phyloP scores from a whole-genome alignment of 2,329 filamentous ascomycete genomes.

The Microdochium bolleyi region DNA sequence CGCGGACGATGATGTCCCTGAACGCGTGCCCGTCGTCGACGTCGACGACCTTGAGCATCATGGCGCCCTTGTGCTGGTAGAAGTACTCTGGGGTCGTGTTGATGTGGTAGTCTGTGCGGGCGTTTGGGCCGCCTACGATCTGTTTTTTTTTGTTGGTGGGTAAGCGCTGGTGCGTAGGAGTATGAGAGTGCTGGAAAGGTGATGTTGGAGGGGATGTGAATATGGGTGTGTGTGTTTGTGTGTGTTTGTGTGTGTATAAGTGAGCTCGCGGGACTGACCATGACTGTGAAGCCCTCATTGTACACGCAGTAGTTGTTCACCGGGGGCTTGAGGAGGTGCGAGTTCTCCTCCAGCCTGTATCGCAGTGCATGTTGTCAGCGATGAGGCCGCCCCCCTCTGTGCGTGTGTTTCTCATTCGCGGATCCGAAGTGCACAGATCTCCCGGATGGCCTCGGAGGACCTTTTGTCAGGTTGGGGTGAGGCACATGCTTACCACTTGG shows the following conservation, averaged over 20 bases:
- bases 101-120: slow-evolving; percentile 96
- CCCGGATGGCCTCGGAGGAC: too few species aligned
- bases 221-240: not conserved
- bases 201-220: not conserved
- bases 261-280: slow-evolving; percentile 54
- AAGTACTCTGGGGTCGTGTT: slow-evolving; percentile 96
- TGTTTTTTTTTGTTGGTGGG: slow-evolving; percentile 16
- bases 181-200: too few species aligned
- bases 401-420: too few species aligned
- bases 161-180: too few species aligned
- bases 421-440: too few species aligned
- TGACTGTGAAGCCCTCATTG: slow-evolving; percentile 73
- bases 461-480: too few species aligned
- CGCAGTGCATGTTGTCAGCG: too few species aligned
- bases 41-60: slow-evolving; percentile 90
- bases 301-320: slow-evolving; percentile 98
- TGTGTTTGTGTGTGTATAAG: too few species aligned
- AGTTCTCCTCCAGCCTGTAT: slow-evolving; percentile 85
- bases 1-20: slow-evolving; percentile 79
- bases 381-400: too few species aligned
- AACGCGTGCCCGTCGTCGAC: slow-evolving; percentile 41
- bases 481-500: slow-evolving; percentile 54
- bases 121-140: slow-evolving; percentile 95
- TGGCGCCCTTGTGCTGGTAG: slow-evolving; percentile 89
- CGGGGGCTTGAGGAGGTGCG: slow-evolving; percentile 84